Base-by-base conservation (phyloP, 2,329 filamentous ascomycete species). In the Aspergillus quadrilineatus region DNA sequence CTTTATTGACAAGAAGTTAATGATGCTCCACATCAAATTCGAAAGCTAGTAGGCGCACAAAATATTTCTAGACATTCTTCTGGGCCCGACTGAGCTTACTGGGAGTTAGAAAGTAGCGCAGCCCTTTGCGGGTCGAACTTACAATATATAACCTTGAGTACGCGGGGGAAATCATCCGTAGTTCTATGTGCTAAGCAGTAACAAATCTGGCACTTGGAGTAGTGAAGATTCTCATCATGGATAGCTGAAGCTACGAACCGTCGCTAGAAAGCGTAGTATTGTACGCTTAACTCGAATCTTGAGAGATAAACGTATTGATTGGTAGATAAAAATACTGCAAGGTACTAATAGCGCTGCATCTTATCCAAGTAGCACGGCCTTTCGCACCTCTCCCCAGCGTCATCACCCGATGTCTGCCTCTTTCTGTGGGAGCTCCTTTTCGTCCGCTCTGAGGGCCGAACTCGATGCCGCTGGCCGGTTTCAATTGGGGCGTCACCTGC, bases 301-400 rank as follows among this genome's bases (percentile, higher is more conserved):
- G 41, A 7, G 4, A 17, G 12, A 14, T 46, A 47, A 53, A 41
- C n/a, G 30, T 46, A 46, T 53, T 45, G n/a, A 46, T 46, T 53
- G 22, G 50, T 39, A 45, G 41, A 50, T 55, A 55, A 50, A n/a
- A 30, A 53, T 32, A n/a, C 32, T 28, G 36, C 29, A 26, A 9
- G 60, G 60, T 46, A 49, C 36, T 34, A 53, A 53, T 34, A 59
- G 37, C 50, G n/a, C 46, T 55, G 30, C 53, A 51, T 42, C 29
- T 32, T 42, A 50, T 57, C 57, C 41, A 59, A 34, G 43, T 44
- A 57, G 41, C 57, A 59, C 5, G 54, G 54, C 9, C 50, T 54
- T 17, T 43, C n/a, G 29, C 54, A 57, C 37, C 50, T 37, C 22
- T n/a, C 42, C 41, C 14, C 22, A n/a, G 32, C 50, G 1, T 53